Base-by-base conservation (phyloP, 129 eudicot species). In the Pseudognaphalium luteoalbum region DNA sequence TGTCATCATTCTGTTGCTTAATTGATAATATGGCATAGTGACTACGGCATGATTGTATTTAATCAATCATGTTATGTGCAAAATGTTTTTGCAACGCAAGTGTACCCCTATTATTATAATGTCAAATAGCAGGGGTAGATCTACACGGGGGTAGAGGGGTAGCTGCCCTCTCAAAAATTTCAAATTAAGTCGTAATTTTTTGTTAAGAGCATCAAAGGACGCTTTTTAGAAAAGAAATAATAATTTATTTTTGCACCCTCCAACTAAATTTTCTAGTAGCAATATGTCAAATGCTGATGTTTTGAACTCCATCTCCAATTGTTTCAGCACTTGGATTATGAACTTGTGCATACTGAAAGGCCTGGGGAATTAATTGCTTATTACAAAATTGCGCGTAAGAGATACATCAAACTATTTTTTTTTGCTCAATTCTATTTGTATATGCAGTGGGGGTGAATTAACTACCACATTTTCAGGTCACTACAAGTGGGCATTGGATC, bases 321-420 rank as follows among this genome's bases (percentile, higher is more conserved):
- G 11, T 54, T 72, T 67, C 87, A 93, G 98, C 98, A 94, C 80
- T 77, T 94, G 83, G 98, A 94, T 83, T 78, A 76, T 78, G 91
- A 84, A 78, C 92, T 88, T 75, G 89, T 94, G 79, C 85, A 80
- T 61, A 82, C 98, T 59, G 97, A 94, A 76, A 88, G 88, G 61
- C 98, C 98, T 9, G 98, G 98, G 71, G 98, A 94, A 72, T 54
- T 94, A 80, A 89, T 89, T 82, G 98, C 98, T 59, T 94, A 94
- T 82, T 94, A 94, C 85, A 94, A 91, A 75, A 94, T 94, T 84
- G 98, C 98, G 77, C 88, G 98, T 94, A 89, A 88, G 85, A 11
- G 50, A 29, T 64, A 17, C 20, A 34, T n/a, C 19, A 19, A 33
- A 6, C 70, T 10, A 52, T 15, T 42, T 10, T 32, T 58, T 42